Evolutionary conservation across 2,329 filamentous ascomycete species (phyloP).

Genomic region (Colletotrichum sp.): DNA sequence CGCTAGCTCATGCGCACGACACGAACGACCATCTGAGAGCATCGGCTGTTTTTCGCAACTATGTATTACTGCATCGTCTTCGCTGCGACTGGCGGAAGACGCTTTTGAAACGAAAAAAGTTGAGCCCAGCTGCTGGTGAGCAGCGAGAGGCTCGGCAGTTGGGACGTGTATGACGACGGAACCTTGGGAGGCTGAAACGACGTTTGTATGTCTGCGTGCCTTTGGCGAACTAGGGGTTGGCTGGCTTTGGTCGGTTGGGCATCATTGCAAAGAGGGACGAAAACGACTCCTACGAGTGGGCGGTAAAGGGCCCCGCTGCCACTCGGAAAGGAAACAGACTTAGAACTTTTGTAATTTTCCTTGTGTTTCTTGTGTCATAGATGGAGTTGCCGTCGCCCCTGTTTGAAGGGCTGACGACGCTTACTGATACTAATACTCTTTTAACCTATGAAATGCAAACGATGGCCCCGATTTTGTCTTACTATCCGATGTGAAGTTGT

Average conservation of each 20-base stretch:
- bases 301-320: neutral
- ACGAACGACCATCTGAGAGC: neutral
- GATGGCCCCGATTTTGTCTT: neutral
- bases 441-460: neutral
- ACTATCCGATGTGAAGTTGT: neutral
- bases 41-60: slow-evolving; percentile 12
- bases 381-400: neutral
- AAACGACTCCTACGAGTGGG: slow-evolving; percentile 3
- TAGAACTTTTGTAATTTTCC: slow-evolving; percentile 22
- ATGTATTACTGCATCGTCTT: slow-evolving; percentile 20
- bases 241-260: slow-evolving; percentile 17
- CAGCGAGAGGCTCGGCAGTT: slow-evolving; percentile 6
- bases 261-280: slow-evolving; percentile 18
- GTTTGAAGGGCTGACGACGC: neutral
- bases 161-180: slow-evolving; percentile 22
- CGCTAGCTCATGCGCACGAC: neutral
- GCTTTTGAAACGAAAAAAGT: slow-evolving; percentile 14
- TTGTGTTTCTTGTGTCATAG: slow-evolving; percentile 18
- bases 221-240: slow-evolving; percentile 19
- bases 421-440: slow-evolving; percentile 20
- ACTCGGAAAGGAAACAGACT: slow-evolving; percentile 4
- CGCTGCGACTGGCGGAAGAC: neutral
- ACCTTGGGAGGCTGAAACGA: slow-evolving; percentile 20
- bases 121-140: slow-evolving; percentile 1
- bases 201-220: slow-evolving; percentile 22